Evolutionary conservation across 2,329 filamentous ascomycete genomes (phyloP).

Genomic region (Berkeleyomyces rouxiae): DNA sequence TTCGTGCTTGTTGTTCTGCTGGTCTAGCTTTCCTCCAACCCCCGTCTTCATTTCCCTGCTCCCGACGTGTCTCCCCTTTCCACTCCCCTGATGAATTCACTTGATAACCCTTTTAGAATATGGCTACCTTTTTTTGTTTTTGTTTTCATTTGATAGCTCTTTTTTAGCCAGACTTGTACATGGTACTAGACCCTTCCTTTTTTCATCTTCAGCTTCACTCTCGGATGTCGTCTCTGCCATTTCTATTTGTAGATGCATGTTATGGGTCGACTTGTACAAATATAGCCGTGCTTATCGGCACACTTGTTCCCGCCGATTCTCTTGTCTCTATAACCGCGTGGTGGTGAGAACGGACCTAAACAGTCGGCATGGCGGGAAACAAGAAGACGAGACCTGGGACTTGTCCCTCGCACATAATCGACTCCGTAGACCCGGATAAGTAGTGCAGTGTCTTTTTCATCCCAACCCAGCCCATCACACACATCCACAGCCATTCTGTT

Average conservation of each 20-base stretch:
- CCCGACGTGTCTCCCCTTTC: neutral
- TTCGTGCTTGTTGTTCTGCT: neutral
- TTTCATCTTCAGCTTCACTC: neutral
- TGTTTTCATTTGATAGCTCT: neutral
- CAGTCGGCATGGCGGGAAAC: no score
- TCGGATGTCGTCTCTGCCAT: neutral
- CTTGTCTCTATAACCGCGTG: no score
- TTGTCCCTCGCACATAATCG: no score
- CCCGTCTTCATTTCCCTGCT: neutral
- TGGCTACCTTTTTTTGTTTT: neutral
- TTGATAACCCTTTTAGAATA: neutral
- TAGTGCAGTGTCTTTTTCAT: no score
- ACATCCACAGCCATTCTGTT: neutral
- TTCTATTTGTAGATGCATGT: neutral
- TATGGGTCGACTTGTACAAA: neutral
- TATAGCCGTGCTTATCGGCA: neutral
- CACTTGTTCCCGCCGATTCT: neutral
- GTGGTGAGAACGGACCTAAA: no score
- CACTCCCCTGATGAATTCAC: neutral
- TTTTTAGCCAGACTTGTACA: neutral
- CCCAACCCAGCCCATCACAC: no score
- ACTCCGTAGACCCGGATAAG: no score
- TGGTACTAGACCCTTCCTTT: neutral
- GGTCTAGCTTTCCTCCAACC: neutral
- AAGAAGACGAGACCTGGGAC: no score